Evolutionary conservation across 2,329 filamentous ascomycete species (phyloP).

Genomic region (Hyphodiscus sp.): DNA sequence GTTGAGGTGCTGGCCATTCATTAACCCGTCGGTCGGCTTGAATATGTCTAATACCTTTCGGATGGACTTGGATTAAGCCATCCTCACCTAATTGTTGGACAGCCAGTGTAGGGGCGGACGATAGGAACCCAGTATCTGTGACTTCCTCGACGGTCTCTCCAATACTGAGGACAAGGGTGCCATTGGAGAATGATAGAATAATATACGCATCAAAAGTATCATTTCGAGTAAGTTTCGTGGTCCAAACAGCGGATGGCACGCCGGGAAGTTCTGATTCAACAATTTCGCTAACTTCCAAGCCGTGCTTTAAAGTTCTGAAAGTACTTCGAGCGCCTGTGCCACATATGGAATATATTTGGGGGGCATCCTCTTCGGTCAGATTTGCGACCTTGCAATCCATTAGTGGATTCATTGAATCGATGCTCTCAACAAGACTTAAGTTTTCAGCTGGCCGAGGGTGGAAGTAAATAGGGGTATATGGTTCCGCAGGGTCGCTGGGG

Average conservation of each 20-base stretch:
- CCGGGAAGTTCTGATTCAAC: constrained; percentile 89
- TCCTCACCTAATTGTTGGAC: constrained; percentile 93
- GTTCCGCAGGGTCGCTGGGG: constrained; percentile 64
- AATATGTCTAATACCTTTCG: constrained; percentile 92
- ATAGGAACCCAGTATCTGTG: constrained; percentile 85
- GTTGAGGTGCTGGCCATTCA: constrained; percentile 89
- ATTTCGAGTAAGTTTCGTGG: constrained; percentile 73
- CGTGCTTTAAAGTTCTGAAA: constrained; percentile 89
- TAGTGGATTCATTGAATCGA: constrained; percentile 84
- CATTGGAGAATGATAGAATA: constrained; percentile 85
- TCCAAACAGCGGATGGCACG: constrained; percentile 90
- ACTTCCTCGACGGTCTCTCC: constrained; percentile 96
- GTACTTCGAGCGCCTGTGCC: constrained; percentile 83
- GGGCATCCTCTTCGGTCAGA: constrained; percentile 83
- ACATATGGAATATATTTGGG: constrained; percentile 91
- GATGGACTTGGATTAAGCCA: constrained; percentile 87
- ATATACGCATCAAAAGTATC: constrained; percentile 94
- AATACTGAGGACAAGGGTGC: constrained; percentile 87
- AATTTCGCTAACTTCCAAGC: constrained; percentile 86
- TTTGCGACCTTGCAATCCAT: constrained; percentile 91
- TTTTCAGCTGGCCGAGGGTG: constrained; percentile 74
- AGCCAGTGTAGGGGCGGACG: constrained; percentile 80
- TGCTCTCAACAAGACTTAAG: constrained; percentile 74
- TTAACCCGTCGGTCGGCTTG: constrained; percentile 70
- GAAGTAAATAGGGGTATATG: constrained; percentile 79